Base-by-base conservation (phyloP, 1,284 basidiomycete genomes). In the Ganoderma resinaceum region DNA sequence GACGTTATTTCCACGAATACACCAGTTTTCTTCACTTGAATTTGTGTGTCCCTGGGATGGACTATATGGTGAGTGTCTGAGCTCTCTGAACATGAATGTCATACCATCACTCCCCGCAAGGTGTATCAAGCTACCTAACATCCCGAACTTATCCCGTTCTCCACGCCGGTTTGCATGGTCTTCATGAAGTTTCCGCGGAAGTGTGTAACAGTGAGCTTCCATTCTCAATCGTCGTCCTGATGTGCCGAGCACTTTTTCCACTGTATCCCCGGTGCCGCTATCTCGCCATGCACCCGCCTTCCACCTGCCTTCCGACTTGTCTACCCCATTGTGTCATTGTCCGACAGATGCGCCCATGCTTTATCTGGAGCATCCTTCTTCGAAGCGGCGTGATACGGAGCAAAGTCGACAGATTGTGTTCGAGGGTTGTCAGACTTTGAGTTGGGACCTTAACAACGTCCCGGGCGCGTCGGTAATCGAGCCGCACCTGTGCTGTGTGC, bases 191-290 rank as follows among this genome's bases (percentile, higher is more conserved):
- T 65, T 65, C 65, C 65, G 49, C 58, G n/a, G 61, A 55, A 65
- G 53, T 66, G 61, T 65, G 67, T 66, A 37, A 60, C 62, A 61
- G 66, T 42, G 61, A 40, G 31, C 61, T 59, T 62, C 63, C 63
- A 40, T 63, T 64, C 60, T 31, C 53, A 53, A 58, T 59, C 49
- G 20, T 61, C 37, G 31, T 42, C 29, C 18, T 46, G 49, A 33
- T 40, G 58, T 55, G 62, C 63, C 67, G 66, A 69, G 57, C 35
- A 35, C n/a, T 68, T 70, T 66, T 66, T 64, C 71, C 69, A 72
- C 35, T 52, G 58, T 67, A 69, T 64, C 46, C 12, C 71, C 71
- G 71, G 35, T 69, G 66, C 69, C 66, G 63, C 20, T 20, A 35
- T 26, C 29, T 33, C 29, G 49, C 60, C 62, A 43, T 58, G 62